Evolutionary conservation across 1,139 yeast genomes (phyloP), one percentile per base, ranked within the genome.

Genomic region (Kodamaea sp.): DNA sequence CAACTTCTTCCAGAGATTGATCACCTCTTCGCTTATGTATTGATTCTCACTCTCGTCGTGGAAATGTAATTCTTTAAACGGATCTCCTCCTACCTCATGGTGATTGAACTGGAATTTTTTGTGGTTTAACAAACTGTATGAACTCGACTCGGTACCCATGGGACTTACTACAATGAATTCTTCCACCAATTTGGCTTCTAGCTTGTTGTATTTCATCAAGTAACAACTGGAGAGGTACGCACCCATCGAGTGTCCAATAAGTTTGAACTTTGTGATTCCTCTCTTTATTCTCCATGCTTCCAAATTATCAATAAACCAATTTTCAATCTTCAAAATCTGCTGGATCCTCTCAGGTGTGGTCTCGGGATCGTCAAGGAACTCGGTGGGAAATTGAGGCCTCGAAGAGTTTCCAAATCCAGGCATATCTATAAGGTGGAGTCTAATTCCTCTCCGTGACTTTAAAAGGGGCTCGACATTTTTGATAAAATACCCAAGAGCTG

Each of bases 361-460:
- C 1, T 38, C 35, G 13, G 50, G 69, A 40, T 48, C 57, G 34
- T 38, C 34, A 7, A 68, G 39, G n/a, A 64, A 50, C 29, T 49
- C 49, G 7, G 42, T 29, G 2, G 75, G 73, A 35, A 69, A 70
- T 29, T 49, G 47, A 1, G 73, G 71, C 29, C 74, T 51, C 11
- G 70, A 61, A 12, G 73, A 66, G 39, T 69, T 69, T 5, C 76
- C 76, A 46, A 69, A 70, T 6, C 76, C 76, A 3, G 73, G 71
- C 41, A 68, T 44, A 39, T 70, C 76, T 28, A 70, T 56, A 10
- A 62, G 48, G 40, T 65, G 72, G 11, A 66, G 41, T 14, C 58
- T 48, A 7, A 65, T 31, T 0, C 70, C 51, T 1, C 66, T 60
- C 32, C 61, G 60, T 2, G 63, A 46, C 34, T 64, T 61, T 11